Percentiles rank a stretch among this genome's conserved stretches.
Conservation (phyloP, 139 green algal species). For the Chlamydomonas sphaeroides region DNA sequence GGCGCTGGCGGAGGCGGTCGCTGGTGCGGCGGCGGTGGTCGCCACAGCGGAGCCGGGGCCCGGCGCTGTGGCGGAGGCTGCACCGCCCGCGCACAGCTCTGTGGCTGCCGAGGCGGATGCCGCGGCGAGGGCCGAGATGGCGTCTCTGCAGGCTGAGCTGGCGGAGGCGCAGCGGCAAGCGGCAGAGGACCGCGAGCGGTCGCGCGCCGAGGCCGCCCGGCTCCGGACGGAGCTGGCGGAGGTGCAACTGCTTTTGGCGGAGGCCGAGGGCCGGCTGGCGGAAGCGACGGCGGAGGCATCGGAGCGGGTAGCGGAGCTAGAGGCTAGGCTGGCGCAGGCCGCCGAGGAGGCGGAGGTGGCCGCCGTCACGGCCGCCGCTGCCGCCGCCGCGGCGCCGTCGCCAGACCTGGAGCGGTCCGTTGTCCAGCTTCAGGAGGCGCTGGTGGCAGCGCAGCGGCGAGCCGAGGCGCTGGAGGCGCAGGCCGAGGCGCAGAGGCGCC, state of each 20-base stretch:
- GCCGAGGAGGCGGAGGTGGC: not conserved
- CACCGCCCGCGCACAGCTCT: too few relatives aligned
- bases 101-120: too few relatives aligned
- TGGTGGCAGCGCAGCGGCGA: not conserved
- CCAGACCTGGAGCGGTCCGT: not conserved
- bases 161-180: too few relatives aligned
- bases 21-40: not conserved
- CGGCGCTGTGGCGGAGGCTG: too few relatives aligned
- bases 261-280: too few relatives aligned
- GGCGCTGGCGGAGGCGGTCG: not conserved
- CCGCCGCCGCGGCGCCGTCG: not conserved
- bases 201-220: too few relatives aligned
- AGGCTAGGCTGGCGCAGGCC: not conserved
- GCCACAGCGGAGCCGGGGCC: too few relatives aligned
- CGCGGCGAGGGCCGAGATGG: too few relatives aligned
- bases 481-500: not conserved
- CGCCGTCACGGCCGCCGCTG: not conserved
- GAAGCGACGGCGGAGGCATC: not conserved
- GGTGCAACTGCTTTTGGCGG: too few relatives aligned
- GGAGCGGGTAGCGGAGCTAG: not conserved
- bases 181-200: too few relatives aligned
- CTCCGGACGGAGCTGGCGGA: too few relatives aligned
- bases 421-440: not conserved
- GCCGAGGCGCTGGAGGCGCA: constrained; percentile 2
- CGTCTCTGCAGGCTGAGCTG: too few relatives aligned